Evolutionary conservation across 1,139 yeast species (phyloP).

Genomic region (Blastobotrys aristatus): DNA sequence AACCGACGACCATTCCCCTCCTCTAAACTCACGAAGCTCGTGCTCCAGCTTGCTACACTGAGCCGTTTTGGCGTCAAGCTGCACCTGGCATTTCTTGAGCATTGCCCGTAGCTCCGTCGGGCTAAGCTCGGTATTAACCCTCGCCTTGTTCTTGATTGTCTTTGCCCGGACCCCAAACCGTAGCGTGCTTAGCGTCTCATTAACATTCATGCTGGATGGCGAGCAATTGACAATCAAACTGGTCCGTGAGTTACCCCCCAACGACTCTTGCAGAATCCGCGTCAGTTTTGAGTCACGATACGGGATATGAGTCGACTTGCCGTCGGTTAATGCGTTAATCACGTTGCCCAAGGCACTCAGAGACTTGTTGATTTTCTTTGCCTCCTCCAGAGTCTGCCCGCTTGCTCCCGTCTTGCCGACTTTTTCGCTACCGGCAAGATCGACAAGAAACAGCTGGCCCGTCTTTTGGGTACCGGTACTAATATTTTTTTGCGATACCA

Average conservation of each 20-base stretch:
- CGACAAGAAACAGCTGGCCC: conserved; percentile 72
- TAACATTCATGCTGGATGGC: conserved; percentile 54
- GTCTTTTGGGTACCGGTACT: conserved; percentile 47
- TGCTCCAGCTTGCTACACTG: conserved; percentile 47
- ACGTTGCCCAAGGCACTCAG: conserved; percentile 77
- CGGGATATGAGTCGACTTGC: conserved; percentile 61
- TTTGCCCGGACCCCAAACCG: conserved; percentile 81
- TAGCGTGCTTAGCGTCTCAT: conserved; percentile 71
- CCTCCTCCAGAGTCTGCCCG: conserved; percentile 75
- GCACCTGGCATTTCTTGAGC: conserved; percentile 45
- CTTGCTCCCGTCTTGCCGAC: conserved; percentile 77
- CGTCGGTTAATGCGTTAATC: conserved; percentile 71
- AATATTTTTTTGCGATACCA: conserved; percentile 55
- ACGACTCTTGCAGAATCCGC: conserved; percentile 72
- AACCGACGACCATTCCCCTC: neutral
- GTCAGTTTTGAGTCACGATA: conserved; percentile 83
- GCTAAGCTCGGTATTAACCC: conserved; percentile 65
- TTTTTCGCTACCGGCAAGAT: conserved; percentile 86
- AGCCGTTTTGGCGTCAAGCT: conserved; percentile 42
- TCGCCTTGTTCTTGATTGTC: conserved; percentile 61
- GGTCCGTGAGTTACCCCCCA: conserved; percentile 86
- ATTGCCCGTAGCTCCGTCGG: conserved; percentile 49
- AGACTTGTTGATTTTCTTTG: conserved; percentile 76
- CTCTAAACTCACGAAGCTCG: conserved; percentile 36
- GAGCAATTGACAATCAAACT: conserved; percentile 76